Conservation (phyloP, 371 early-diverging fungal genomes). For the Blakeslea trispora region DNA sequence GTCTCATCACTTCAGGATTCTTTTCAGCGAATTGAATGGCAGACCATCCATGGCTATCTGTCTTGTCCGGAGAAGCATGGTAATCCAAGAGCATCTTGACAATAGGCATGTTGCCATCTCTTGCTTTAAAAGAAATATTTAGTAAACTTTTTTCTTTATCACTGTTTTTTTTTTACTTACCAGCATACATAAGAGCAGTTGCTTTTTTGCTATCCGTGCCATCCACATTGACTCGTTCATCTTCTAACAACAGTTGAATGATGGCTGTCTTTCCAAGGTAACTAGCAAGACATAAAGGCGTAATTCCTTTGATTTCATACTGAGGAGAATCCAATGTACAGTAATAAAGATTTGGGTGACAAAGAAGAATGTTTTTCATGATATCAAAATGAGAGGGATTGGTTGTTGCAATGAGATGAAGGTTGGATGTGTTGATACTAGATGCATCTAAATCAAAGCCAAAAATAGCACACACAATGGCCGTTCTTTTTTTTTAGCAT, state of each 20-base stretch:
- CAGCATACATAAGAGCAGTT: slow-evolving; percentile 81
- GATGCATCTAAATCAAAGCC: slow-evolving; percentile 57
- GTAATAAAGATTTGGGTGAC: slow-evolving; percentile 56
- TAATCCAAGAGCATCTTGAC: slow-evolving; percentile 59
- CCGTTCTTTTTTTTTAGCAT: slow-evolving; percentile 46
- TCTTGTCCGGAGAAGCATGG: slow-evolving; percentile 61
- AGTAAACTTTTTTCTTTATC: slow-evolving; percentile 6
- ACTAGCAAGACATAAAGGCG: slow-evolving; percentile 74
- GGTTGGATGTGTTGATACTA: slow-evolving; percentile 61
- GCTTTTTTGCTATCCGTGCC: slow-evolving; percentile 72
- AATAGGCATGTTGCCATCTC: slow-evolving; percentile 68
- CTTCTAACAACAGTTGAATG: slow-evolving; percentile 62
- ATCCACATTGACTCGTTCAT: slow-evolving; percentile 68
- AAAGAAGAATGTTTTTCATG: slow-evolving; percentile 57
- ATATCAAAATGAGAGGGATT: slow-evolving; percentile 58
- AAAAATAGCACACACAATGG: slow-evolving; percentile 59
- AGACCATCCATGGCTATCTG: slow-evolving; percentile 73
- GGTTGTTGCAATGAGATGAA: slow-evolving; percentile 60
- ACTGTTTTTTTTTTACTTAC: slow-evolving; percentile 36
- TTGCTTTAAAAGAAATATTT: slow-evolving; percentile 39
- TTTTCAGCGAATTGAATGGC: slow-evolving; percentile 69
- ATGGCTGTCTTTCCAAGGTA: slow-evolving; percentile 71
- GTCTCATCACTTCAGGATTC: slow-evolving; percentile 61
- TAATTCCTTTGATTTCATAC: slow-evolving; percentile 69
- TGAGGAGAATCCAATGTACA: slow-evolving; percentile 66